phyloP scores from a whole-genome alignment of 331 rosid genomes.

The Quercus lobata region DNA sequence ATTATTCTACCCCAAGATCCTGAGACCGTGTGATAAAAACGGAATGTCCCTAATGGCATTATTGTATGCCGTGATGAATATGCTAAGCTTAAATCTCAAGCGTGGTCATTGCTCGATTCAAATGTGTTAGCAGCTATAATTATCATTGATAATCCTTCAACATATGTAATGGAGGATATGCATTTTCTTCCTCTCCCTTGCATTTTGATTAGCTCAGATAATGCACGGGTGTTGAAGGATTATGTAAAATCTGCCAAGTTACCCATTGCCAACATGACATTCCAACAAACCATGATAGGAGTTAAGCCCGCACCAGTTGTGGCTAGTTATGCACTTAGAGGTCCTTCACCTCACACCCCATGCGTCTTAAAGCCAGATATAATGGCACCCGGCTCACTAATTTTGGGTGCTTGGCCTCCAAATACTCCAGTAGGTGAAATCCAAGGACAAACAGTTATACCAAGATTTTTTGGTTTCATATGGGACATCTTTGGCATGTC shows the following conservation, averaged over 20 bases:
- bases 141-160: too few relatives aligned
- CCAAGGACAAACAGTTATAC: not conserved
- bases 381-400: not conserved
- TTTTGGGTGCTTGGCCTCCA: constrained; percentile 24
- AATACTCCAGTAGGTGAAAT: not conserved
- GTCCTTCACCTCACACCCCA: not conserved
- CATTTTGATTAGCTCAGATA: not conserved
- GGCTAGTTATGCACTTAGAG: not conserved
- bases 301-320: not conserved
- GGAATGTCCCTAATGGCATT: too few relatives aligned
- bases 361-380: not conserved
- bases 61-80: too few relatives aligned
- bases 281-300: too few relatives aligned
- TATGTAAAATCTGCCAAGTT: not conserved
- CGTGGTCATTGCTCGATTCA: too few relatives aligned
- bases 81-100: too few relatives aligned
- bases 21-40: too few relatives aligned
- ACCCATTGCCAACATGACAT: too few relatives aligned
- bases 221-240: not conserved
- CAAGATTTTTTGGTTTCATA: not conserved
- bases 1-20: not conserved
- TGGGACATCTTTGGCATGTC: constrained; percentile 34
- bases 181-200: too few relatives aligned
- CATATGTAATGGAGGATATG: too few relatives aligned
- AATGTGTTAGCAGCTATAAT: too few relatives aligned